These are phyloP conservation scores for Colletotrichum gloeosporioides DNA, from an alignment of 2,329 filamentous ascomycete genomes.

Conservation along the genomic window DNA sequence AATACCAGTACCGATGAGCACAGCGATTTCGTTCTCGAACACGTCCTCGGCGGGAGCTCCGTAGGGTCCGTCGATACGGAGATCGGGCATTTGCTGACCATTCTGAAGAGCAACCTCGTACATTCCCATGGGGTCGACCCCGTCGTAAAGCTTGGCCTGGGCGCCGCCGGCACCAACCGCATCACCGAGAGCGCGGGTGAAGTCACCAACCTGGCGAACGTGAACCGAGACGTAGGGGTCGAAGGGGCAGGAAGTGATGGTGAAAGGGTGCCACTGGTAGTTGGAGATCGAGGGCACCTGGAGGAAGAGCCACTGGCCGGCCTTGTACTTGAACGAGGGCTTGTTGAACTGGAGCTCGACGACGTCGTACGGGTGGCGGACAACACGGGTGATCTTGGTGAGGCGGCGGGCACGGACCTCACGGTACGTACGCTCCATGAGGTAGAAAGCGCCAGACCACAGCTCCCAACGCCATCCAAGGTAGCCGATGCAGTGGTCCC, in stretches of 20 bases:
- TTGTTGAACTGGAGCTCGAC: conserved; percentile 98
- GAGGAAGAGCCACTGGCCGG: conserved; percentile 97
- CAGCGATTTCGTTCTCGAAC: conserved; percentile 89
- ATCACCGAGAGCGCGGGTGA: conserved; percentile 91
- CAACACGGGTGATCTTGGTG: conserved; percentile 91
- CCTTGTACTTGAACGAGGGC: conserved; percentile 96
- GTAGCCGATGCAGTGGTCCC: conserved; percentile 93
- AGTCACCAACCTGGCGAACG: conserved; percentile 95
- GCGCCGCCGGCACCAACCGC: conserved; percentile 89
- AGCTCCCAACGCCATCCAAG: conserved; percentile 98
- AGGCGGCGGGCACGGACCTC: conserved; percentile 84
- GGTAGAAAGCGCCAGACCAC: conserved; percentile 82
- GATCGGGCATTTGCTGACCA: conserved; percentile 86
- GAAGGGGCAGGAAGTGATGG: conserved; percentile 96
- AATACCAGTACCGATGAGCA: conserved; percentile 86
- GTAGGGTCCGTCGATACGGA: conserved; percentile 94
- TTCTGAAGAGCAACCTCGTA: conserved; percentile 96
- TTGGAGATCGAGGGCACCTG: conserved; percentile 88
- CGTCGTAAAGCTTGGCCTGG: conserved; percentile 89
- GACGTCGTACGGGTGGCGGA: conserved; percentile 95
- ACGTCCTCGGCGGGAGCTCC: conserved; percentile 97
- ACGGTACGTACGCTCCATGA: conserved; percentile 87
- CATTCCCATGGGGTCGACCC: conserved; percentile 92
- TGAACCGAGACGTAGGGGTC: conserved; percentile 95
- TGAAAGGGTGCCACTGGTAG: conserved; percentile 98